Base-by-base conservation (phyloP, 2,329 filamentous ascomycete species). In the Colletotrichum sansevieriae region DNA sequence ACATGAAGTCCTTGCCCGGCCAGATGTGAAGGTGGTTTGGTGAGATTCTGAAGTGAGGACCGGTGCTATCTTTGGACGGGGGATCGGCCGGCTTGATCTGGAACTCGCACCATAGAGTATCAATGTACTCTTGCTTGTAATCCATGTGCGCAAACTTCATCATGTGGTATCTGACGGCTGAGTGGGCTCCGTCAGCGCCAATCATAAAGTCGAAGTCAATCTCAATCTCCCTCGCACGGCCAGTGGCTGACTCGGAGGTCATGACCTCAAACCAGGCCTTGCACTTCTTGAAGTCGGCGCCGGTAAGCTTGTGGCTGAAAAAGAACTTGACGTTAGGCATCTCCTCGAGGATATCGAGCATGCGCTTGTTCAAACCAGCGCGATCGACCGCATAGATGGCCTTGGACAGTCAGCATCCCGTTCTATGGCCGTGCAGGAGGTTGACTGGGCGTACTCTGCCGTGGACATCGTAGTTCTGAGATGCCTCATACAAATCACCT, bases 91-190 rank as follows among this genome's bases (percentile, higher is more conserved):
- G 85, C 20, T 87, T 83, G 70, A 99, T 94, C 57, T 90, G 90
- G 77, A 99, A 98, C 77, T 99, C 96, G 78, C 95, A 98, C 96
- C 96, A 99, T 5, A 98, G 82, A 0, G 95, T 96, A 79, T 98
- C 95, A 76, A 99, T 96, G 78, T 99, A 99, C 74, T 94, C 90
- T 77, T 99, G 96, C 74, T 92, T 87, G 76, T 97, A 99, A 80
- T 96, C 90, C 88, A 98, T 93, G 11, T 92, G 90, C 1, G 91
- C 88, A 75, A 89, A 98, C 81, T 98, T 98, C 95, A 99, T 99
- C 81, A 99, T 83, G 76, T 98, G 94, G 77, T 94, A 97, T 59
- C 96, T 87, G 4, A 95, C 91, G 49, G 94, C 91, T 0, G 95
- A 98, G 80, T 99, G 95, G 0, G 96, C 96, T 8, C 96, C 96